phyloP scores from a whole-genome alignment of 2,329 filamentous ascomycete species.

The Cadophora sp. region DNA sequence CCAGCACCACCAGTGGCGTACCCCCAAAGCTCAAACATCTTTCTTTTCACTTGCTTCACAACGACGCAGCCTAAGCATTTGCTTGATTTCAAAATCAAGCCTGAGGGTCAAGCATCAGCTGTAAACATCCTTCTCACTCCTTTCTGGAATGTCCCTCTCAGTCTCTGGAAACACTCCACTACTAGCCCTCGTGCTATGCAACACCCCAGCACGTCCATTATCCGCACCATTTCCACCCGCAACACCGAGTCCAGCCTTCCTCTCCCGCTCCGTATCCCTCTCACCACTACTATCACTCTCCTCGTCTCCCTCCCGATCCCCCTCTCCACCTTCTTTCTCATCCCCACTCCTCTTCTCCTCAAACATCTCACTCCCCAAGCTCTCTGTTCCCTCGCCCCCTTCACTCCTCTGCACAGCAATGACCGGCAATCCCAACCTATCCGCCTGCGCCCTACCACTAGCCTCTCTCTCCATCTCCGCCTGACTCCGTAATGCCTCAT shows the following conservation, averaged over 20 bases:
- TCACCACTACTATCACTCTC: slow-evolving; percentile 10
- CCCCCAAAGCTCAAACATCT: not conserved
- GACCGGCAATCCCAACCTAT: slow-evolving; percentile 12
- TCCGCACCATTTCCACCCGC: not conserved
- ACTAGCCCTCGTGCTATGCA: slow-evolving; percentile 20
- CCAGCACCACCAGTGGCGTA: not conserved
- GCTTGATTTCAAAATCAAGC: not conserved
- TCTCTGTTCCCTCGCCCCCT: not conserved
- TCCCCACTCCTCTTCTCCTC: not conserved
- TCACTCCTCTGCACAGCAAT: slow-evolving; percentile 7
- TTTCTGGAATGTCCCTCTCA: not conserved
- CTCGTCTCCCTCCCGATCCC: not conserved
- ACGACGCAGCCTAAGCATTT: not conserved
- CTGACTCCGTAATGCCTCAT: slow-evolving; percentile 11
- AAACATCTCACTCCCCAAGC: slow-evolving; percentile 10
- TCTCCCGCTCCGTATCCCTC: not conserved
- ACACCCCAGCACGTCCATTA: not conserved
- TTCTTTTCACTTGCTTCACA: no score
- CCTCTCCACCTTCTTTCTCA: not conserved
- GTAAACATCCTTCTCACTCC: slow-evolving; percentile 14
- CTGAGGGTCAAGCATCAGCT: not conserved
- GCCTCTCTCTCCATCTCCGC: slow-evolving; percentile 8
- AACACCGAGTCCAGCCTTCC: slow-evolving; percentile 4
- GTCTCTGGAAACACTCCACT: slow-evolving; percentile 19
- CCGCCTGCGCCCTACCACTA: not conserved